These are phyloP conservation scores for Nicotiana undulata DNA, from an alignment of 257 asterid genomes.

Conservation along the genomic window DNA sequence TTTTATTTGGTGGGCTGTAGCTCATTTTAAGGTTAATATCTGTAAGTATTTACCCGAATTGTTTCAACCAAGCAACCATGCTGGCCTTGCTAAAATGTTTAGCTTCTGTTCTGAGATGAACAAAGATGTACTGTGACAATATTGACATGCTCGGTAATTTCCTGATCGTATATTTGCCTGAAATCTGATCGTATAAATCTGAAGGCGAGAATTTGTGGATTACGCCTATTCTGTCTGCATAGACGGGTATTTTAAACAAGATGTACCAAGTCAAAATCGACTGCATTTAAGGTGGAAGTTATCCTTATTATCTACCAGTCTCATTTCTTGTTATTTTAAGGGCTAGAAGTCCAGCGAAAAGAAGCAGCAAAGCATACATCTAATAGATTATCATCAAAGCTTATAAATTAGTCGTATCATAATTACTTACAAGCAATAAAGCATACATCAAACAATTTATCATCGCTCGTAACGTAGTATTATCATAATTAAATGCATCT, in stretches of 20 bases:
- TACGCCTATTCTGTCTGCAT: neutral
- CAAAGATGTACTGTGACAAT: neutral
- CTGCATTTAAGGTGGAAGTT: no score
- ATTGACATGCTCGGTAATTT: neutral
- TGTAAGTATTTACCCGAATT: neutral
- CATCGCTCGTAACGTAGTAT: neutral
- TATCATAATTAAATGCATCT: neutral
- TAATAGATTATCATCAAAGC: neutral
- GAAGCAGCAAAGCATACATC: neutral
- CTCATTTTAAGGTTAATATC: neutral
- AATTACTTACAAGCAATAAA: neutral
- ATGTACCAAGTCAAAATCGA: no score
- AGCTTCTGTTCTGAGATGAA: neutral
- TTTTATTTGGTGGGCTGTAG: neutral
- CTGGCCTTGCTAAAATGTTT: neutral
- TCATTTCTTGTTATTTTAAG: neutral
- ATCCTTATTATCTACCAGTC: no score
- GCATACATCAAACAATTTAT: neutral
- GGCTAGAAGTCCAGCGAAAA: neutral
- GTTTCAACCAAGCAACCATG: neutral
- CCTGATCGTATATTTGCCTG: no score
- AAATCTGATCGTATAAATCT: no score
- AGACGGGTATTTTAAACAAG: neutral
- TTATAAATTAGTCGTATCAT: neutral
- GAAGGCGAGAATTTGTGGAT: no score